Evolutionary conservation across 1,139 yeast genomes (phyloP).

Genomic region (Meyerozyma sp.): DNA sequence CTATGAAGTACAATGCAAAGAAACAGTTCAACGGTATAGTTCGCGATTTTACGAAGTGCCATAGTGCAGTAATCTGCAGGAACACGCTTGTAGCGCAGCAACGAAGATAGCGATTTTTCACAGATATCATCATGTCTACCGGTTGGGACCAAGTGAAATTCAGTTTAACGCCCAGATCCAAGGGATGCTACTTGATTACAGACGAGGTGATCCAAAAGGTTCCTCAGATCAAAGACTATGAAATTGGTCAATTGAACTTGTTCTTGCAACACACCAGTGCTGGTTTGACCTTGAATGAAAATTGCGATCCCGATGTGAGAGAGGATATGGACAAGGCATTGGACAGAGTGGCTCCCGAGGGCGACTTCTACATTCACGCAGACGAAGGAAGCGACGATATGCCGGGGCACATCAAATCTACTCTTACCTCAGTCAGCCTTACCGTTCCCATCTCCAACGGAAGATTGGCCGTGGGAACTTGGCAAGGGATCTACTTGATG

Average conservation of each 20-base stretch:
- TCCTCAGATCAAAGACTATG: conserved; percentile 56
- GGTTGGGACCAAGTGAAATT: conserved; percentile 55
- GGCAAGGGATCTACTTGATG: conserved; percentile 79
- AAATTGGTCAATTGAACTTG: conserved; percentile 59
- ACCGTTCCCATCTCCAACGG: conserved; percentile 70
- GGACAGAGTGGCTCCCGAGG: conserved; percentile 68
- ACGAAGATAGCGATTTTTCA: background rate
- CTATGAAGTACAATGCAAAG: background rate
- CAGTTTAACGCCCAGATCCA: conserved; percentile 50
- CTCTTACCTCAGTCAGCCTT: conserved; percentile 60
- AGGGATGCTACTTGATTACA: conserved; percentile 69
- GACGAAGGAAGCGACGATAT: conserved; percentile 82
- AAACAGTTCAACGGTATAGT: background rate
- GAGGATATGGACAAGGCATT: conserved; percentile 60
- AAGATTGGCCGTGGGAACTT: conserved; percentile 64
- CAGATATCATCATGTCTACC: background rate
- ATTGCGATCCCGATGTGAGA: conserved; percentile 76
- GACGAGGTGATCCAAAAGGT: conserved; percentile 52
- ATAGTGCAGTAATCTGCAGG: background rate
- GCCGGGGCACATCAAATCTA: conserved; percentile 74
- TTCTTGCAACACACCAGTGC: conserved; percentile 80
- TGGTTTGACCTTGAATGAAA: conserved; percentile 70
- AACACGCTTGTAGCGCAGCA: background rate
- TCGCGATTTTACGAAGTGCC: background rate
- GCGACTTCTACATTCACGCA: conserved; percentile 54